phyloP scores from a whole-genome alignment of 176 grass and related monocot genomes.

The Triticum turgidum region DNA sequence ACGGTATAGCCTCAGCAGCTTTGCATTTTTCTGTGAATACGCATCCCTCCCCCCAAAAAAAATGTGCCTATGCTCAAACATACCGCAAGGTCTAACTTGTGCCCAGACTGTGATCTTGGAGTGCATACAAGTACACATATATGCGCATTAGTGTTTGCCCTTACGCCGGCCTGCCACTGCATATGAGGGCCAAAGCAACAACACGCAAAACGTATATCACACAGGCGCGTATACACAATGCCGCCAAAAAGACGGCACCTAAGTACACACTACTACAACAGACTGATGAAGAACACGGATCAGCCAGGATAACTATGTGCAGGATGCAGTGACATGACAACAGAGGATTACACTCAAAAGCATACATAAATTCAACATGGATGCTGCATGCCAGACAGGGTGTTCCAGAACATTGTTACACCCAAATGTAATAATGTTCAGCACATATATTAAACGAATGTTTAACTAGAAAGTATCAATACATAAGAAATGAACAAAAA shows the following conservation, averaged over 20 bases:
- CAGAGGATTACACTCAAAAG: background rate
- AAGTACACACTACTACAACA: too few relatives aligned
- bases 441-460: slow-evolving; percentile 15
- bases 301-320: background rate
- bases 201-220: background rate
- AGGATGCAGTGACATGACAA: background rate
- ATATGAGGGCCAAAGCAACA: background rate
- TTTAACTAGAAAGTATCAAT: slow-evolving; percentile 17
- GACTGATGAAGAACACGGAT: too few relatives aligned
- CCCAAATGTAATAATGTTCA: background rate
- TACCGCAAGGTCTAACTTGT: background rate
- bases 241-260: too few relatives aligned
- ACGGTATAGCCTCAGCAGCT: background rate
- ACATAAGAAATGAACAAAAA: slow-evolving; percentile 21
- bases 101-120: background rate
- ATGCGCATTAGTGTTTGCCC: background rate
- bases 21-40: too few relatives aligned
- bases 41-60: too few relatives aligned
- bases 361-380: background rate
- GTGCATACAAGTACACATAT: background rate
- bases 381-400: background rate
- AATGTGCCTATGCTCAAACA: background rate
- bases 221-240: too few relatives aligned
- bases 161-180: background rate
- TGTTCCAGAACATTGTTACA: background rate